phyloP scores from a whole-genome alignment of 176 grass and related monocot species.

The Musa schizocarpa region DNA sequence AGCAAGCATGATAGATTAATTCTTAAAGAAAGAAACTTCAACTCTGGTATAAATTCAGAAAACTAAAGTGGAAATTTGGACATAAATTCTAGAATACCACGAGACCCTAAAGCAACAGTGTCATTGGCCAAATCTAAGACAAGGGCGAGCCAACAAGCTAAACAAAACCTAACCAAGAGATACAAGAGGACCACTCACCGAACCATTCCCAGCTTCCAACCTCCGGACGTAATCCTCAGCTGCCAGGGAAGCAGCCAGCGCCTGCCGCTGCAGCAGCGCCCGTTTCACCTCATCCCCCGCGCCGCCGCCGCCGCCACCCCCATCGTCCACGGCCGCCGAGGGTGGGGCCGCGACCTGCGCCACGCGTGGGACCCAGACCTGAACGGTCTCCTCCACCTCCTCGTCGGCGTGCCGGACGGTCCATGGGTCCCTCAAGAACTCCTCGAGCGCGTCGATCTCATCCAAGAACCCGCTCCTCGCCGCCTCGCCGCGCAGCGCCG shows the following conservation, averaged over 20 bases:
- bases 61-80: too few relatives aligned
- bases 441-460: constrained; percentile 33
- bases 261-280: constrained; percentile 47
- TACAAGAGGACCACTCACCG: constrained; percentile 27
- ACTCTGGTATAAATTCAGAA: too few relatives aligned
- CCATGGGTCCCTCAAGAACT: constrained; percentile 68
- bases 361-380: constrained; percentile 61
- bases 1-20: too few relatives aligned
- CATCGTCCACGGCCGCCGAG: background rate
- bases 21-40: too few relatives aligned
- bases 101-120: too few relatives aligned
- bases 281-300: constrained; percentile 33
- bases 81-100: too few relatives aligned
- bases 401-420: constrained; percentile 22
- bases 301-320: constrained; percentile 11
- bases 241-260: constrained; percentile 34
- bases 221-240: constrained; percentile 50
- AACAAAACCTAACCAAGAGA: background rate
- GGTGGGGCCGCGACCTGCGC: constrained; percentile 5
- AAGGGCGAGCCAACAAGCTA: background rate
- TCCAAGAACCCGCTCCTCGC: constrained; percentile 20
- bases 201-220: constrained; percentile 35
- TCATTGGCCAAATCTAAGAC: background rate
- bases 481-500: background rate
- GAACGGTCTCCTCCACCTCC: constrained; percentile 24